phyloP scores from a whole-genome alignment of 2,329 filamentous ascomycete genomes.

The Teratosphaeria viscida region DNA sequence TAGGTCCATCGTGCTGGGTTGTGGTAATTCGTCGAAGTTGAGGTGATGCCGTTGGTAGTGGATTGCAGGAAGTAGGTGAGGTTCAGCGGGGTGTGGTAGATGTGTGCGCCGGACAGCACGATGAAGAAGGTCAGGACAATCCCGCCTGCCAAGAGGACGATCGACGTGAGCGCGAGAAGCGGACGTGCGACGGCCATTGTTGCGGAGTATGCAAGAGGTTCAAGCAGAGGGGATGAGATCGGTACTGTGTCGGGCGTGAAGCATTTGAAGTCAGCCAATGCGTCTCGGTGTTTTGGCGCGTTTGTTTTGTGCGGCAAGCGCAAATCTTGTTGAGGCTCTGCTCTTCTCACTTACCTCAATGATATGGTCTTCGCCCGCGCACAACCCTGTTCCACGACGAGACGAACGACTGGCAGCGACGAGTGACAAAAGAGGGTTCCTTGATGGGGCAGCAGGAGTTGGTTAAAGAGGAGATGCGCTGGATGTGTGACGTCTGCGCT shows the following conservation, averaged over 20 bases:
- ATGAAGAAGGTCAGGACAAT: constrained; percentile 56
- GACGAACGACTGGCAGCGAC: not conserved
- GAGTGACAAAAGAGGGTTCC: not conserved
- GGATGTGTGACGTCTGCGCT: not conserved
- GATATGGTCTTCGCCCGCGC: not conserved
- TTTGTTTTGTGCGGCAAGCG: not conserved
- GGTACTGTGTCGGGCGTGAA: not conserved
- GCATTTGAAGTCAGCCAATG: not conserved
- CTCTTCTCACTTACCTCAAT: not conserved
- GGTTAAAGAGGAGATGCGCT: not conserved
- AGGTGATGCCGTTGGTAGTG: constrained; percentile 60
- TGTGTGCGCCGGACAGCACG: constrained; percentile 48
- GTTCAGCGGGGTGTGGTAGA: constrained; percentile 50
- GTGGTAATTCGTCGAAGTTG: constrained; percentile 43
- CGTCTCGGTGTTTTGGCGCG: not conserved
- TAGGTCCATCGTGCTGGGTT: constrained; percentile 75
- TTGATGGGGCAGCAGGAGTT: not conserved
- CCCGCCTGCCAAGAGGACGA: constrained; percentile 52
- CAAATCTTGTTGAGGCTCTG: not conserved
- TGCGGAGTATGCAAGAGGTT: not conserved
- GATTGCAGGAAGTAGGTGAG: constrained; percentile 79
- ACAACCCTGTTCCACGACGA: not conserved
- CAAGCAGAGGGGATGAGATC: not conserved
- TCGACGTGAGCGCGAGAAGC: constrained; percentile 44
- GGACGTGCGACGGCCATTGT: constrained; percentile 36